Base-by-base conservation (phyloP, 148 eudicot species). In the Fallopia convolvulus region DNA sequence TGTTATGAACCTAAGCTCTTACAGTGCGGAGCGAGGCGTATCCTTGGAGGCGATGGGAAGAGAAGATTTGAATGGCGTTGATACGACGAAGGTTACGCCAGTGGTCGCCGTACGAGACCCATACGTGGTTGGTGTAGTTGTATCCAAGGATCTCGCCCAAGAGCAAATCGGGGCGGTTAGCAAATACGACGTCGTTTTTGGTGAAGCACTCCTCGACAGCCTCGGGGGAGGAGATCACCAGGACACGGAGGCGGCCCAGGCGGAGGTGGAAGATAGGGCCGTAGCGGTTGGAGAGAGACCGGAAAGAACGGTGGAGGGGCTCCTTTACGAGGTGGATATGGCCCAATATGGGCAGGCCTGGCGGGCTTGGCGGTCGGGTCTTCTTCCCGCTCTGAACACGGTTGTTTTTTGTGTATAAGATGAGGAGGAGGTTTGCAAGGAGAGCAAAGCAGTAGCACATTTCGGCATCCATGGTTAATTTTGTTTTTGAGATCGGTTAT, bases 81-180 rank as follows among this genome's bases (percentile, higher is more conserved):
- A 88, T 78, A 3, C 84, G 83, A 2, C 89, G 79, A 20, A 84
- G 82, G 74, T 84, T 83, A 11, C 91, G 78, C 91, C 89, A 86
- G 72, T 81, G 81, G 50, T 81, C 77, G 32, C 91, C 86, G 53
- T 88, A 86, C 4, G 84, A 77, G 14, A 80, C 77, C 87, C 85
- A 88, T n/a, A 78, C 70, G 26, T 78, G 58, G 79, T 48, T 44
- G 42, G 76, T 66, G 71, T 58, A 73, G 18, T 82, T 52, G 41
- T 76, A 72, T 21, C 79, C 80, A 0, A 75, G 74, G 60, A 74
- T 12, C 56, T 79, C 75, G 2, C 83, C 80, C 11, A 82, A 56
- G 9, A 83, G 78, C 21, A 84, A 50, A 0, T 63, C 15, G 32
- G 87, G 89, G 15, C 89, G 83, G 83, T 81, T 79, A 44, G 91